Evolutionary conservation across 495 filamentous ascomycete species (phyloP).

Genomic region (Glarea lozoyensis): DNA sequence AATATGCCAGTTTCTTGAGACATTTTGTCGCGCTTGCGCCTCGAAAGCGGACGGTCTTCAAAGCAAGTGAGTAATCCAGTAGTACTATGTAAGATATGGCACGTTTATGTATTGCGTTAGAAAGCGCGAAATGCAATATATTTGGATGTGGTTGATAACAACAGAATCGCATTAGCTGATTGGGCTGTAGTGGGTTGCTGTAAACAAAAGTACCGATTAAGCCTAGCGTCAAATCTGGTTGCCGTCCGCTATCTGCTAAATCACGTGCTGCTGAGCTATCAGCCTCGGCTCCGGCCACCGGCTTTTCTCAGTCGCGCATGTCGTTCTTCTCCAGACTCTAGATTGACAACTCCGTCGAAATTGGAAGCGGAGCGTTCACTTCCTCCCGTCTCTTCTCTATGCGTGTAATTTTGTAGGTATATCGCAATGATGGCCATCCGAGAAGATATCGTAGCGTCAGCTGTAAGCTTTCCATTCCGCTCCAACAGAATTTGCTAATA

Average conservation of each 20-base stretch:
- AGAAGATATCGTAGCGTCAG: slow-evolving; percentile 78
- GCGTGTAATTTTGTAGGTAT: no score
- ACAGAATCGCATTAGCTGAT: background rate
- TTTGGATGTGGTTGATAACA: background rate
- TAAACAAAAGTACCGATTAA: background rate
- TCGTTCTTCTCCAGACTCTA: background rate
- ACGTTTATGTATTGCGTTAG: no score
- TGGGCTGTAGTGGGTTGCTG: background rate
- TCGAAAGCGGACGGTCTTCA: no score
- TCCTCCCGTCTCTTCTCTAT: no score
- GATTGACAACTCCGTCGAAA: slow-evolving; percentile 2
- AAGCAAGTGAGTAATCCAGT: no score
- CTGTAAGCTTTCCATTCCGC: slow-evolving; percentile 41
- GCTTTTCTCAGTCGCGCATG: background rate
- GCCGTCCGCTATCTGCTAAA: background rate
- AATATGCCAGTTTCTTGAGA: slow-evolving; percentile 65
- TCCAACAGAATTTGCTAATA: slow-evolving; percentile 23
- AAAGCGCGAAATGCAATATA: background rate
- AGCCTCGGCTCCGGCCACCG: slow-evolving; percentile 14
- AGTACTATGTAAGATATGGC: no score
- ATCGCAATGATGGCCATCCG: slow-evolving; percentile 60
- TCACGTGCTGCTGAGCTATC: background rate
- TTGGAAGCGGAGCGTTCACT: no score
- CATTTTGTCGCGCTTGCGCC: slow-evolving; percentile 29
- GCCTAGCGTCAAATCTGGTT: background rate